Conservation (phyloP, 2,329 filamentous ascomycete species). For the Botrytis fragariae region DNA sequence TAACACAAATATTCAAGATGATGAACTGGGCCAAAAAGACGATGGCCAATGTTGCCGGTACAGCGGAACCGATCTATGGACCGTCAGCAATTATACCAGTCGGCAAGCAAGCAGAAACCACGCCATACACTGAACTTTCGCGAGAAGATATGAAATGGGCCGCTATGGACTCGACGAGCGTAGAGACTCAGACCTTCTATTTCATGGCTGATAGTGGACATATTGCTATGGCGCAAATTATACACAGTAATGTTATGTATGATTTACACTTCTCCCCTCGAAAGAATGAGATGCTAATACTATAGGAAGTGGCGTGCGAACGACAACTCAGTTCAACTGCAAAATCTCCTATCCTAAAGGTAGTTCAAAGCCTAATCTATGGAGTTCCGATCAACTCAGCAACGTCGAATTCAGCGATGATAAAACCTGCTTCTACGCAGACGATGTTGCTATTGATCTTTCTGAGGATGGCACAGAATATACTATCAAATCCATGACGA, state of each 20-base stretch:
- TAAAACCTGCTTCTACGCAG: conserved; percentile 79
- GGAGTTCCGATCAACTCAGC: conserved; percentile 76
- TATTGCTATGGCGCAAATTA: conserved; percentile 80
- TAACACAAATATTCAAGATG: conserved; percentile 51
- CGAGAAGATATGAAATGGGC: conserved; percentile 81
- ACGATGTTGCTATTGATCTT: conserved; percentile 80
- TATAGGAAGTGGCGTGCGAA: conserved; percentile 71
- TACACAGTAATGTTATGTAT: conserved; percentile 97
- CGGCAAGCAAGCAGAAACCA: conserved; percentile 72
- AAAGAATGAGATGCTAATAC: conserved; percentile 28
- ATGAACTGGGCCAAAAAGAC: conserved; percentile 95
- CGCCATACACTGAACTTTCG: conserved; percentile 75
- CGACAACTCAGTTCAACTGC: conserved; percentile 88
- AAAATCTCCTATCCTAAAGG: conserved; percentile 80
- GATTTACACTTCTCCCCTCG: conserved; percentile 36
- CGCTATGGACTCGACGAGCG: conserved; percentile 76
- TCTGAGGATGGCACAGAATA: conserved; percentile 81
- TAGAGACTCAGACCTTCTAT: conserved; percentile 96
- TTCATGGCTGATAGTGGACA: conserved; percentile 75
- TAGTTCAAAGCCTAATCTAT: conserved; percentile 70
- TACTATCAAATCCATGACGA: conserved; percentile 85
- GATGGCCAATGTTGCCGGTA: conserved; percentile 84
- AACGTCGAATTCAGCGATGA: conserved; percentile 84
- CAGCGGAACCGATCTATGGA: conserved; percentile 94
- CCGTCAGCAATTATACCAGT: conserved; percentile 84